A percentile compares a stretch with the other conserved stretches of the same genome.
These are phyloP conservation scores for Candida michaelii DNA, from an alignment of 805 yeast species.

Conservation along the genomic window DNA sequence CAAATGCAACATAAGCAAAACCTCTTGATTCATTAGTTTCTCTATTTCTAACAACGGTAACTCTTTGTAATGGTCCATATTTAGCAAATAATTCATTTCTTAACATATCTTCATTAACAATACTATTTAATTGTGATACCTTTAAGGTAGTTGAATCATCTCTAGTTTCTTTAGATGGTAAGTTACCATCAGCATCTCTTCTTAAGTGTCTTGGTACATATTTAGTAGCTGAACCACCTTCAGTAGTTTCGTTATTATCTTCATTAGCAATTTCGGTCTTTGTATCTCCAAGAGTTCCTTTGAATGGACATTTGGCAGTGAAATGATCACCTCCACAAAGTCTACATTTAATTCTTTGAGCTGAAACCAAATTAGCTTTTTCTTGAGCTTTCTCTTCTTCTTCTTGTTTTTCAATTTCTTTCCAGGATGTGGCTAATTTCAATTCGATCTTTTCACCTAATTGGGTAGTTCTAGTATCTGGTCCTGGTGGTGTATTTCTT, in stretches of 20 bases:
- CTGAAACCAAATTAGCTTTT: conserved; percentile 35
- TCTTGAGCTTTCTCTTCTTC: conserved; percentile 54
- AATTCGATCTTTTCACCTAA: conserved; percentile 81
- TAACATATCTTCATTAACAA: conserved; percentile 78
- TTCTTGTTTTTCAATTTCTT: conserved; percentile 71
- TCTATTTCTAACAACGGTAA: conserved; percentile 82
- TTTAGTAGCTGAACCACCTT: conserved; percentile 26
- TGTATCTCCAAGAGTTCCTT: conserved; percentile 67
- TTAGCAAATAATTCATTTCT: conserved; percentile 67
- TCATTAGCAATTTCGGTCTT: conserved; percentile 43
- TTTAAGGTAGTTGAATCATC: conserved; percentile 88
- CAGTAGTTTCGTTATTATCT: conserved; percentile 16
- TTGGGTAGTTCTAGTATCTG: conserved; percentile 84
- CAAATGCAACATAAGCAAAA: conserved; percentile 88
- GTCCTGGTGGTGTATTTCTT: conserved; percentile 70
- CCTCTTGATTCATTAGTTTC: conserved; percentile 95
- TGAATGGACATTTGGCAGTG: conserved; percentile 94
- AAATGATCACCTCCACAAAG: conserved; percentile 92
- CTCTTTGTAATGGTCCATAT: conserved; percentile 71
- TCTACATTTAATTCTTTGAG: conserved; percentile 70
- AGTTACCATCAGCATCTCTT: conserved; percentile 41
- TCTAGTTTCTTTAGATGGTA: conserved; percentile 47
- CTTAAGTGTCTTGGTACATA: conserved; percentile 49
- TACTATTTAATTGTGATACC: conserved; percentile 85
- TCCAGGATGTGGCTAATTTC: conserved; percentile 74